Conservation (phyloP, 176 grass and related monocot species). For the Eleusine coracana region DNA sequence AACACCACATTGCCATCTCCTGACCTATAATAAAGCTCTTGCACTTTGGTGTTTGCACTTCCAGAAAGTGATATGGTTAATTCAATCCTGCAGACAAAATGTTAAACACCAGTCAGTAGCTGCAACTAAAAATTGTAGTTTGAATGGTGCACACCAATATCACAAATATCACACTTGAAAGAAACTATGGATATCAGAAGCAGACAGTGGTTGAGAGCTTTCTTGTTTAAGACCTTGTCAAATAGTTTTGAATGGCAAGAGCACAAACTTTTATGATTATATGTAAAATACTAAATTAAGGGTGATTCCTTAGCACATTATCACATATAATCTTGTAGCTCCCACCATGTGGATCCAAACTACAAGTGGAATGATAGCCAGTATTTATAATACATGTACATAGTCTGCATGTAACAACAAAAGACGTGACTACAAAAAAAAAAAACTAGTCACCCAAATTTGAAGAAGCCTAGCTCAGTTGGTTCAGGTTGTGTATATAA, state of each 20-base stretch:
- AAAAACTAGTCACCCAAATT: too few relatives aligned
- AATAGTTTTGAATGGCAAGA: neutral
- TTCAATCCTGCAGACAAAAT: slow-evolving; percentile 60
- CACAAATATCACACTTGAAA: slow-evolving; percentile 28
- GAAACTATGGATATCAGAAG: neutral
- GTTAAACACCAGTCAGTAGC: slow-evolving; percentile 6
- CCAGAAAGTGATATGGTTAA: slow-evolving; percentile 78
- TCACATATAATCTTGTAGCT: neutral
- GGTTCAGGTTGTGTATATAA: neutral
- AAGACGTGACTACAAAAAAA: too few relatives aligned
- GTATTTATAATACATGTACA: neutral
- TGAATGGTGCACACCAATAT: slow-evolving; percentile 19
- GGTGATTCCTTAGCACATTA: neutral
- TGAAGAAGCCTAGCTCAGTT: too few relatives aligned
- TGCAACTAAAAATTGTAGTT: slow-evolving; percentile 19
- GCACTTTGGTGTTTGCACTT: slow-evolving; percentile 63
- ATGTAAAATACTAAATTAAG: neutral
- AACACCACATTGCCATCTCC: slow-evolving; percentile 96
- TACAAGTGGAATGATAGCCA: neutral
- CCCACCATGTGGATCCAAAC: neutral
- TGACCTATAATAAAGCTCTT: slow-evolving; percentile 68
- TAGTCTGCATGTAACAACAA: neutral
- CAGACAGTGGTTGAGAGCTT: neutral
- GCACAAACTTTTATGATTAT: neutral
- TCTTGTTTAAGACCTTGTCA: slow-evolving; percentile 11